Conservation (phyloP, 768 basidiomycete genomes). For the Arthromyces matolae region DNA sequence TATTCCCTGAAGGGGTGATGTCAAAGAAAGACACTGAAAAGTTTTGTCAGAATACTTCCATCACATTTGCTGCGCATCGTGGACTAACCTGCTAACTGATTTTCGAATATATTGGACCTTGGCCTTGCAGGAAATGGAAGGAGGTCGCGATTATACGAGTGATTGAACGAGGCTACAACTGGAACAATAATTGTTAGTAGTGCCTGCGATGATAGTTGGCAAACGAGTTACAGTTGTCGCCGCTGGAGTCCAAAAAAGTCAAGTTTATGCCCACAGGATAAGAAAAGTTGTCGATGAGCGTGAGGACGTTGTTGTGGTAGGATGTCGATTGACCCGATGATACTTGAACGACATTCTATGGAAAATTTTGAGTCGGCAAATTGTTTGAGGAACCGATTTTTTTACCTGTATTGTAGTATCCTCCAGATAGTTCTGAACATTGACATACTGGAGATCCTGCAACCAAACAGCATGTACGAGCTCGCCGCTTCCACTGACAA, state of each 20-base stretch:
- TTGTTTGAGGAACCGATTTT: background rate
- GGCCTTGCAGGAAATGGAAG: constrained; percentile 58
- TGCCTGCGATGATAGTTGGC: too few relatives aligned
- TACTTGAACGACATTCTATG: constrained; percentile 39
- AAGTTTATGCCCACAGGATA: constrained; percentile 47
- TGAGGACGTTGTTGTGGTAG: constrained; percentile 34
- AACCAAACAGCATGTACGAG: constrained; percentile 50
- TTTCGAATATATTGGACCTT: constrained; percentile 58
- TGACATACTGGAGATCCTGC: constrained; percentile 57
- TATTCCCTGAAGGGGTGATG: constrained; percentile 34
- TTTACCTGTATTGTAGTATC: constrained; percentile 38
- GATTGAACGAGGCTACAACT: constrained; percentile 59
- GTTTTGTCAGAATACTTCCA: constrained; percentile 26
- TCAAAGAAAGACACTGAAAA: constrained; percentile 32
- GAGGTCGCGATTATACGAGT: constrained; percentile 63
- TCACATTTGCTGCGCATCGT: constrained; percentile 35
- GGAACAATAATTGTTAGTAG: too few relatives aligned
- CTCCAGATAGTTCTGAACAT: constrained; percentile 58
- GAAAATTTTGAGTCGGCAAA: background rate
- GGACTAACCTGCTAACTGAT: constrained; percentile 52
- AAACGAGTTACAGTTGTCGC: constrained; percentile 35
- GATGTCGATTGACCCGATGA: constrained; percentile 34
- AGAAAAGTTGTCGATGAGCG: constrained; percentile 38
- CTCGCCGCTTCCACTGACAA: constrained; percentile 61
- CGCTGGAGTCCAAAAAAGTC: constrained; percentile 31